Conservation (phyloP, 305 asterid species). For the Rubia peregrina region DNA sequence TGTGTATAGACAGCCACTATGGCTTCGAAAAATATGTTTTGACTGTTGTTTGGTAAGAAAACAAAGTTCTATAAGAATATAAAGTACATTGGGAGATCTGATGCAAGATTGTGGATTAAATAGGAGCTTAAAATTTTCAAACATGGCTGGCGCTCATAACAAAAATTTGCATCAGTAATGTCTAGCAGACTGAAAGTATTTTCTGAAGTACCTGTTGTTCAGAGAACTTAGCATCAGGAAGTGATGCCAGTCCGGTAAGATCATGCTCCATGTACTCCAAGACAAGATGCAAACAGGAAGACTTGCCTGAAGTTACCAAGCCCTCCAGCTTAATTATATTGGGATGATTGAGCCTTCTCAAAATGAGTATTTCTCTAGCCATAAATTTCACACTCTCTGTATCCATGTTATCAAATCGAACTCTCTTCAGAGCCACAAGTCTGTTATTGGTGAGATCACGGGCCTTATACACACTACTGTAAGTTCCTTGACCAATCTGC, state of each 20-base stretch:
- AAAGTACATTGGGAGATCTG: background rate
- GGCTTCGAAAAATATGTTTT: background rate
- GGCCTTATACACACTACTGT: conserved; percentile 88
- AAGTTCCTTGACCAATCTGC: conserved; percentile 99
- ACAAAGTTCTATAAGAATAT: background rate
- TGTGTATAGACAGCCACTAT: background rate
- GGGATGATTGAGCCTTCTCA: conserved; percentile 90
- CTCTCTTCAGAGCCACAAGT: conserved; percentile 85
- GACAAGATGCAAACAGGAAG: conserved; percentile 75
- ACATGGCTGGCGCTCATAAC: background rate
- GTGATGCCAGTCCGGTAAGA: conserved; percentile 83
- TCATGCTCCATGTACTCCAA: conserved; percentile 97
- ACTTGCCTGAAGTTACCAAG: conserved; percentile 71
- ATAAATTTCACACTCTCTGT: conserved; percentile 91
- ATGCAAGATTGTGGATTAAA: background rate
- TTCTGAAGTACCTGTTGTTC: conserved; percentile 53
- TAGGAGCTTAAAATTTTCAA: background rate
- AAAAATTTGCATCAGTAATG: background rate
- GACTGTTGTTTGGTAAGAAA: background rate
- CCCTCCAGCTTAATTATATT: conserved; percentile 86
- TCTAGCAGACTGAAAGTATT: background rate
- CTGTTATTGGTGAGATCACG: conserved; percentile 59
- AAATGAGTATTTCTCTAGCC: conserved; percentile 92
- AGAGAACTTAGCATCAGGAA: conserved; percentile 71
- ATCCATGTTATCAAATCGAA: conserved; percentile 88